Base-by-base conservation (phyloP, 2,329 filamentous ascomycete species). In the Cladosporium sp. region DNA sequence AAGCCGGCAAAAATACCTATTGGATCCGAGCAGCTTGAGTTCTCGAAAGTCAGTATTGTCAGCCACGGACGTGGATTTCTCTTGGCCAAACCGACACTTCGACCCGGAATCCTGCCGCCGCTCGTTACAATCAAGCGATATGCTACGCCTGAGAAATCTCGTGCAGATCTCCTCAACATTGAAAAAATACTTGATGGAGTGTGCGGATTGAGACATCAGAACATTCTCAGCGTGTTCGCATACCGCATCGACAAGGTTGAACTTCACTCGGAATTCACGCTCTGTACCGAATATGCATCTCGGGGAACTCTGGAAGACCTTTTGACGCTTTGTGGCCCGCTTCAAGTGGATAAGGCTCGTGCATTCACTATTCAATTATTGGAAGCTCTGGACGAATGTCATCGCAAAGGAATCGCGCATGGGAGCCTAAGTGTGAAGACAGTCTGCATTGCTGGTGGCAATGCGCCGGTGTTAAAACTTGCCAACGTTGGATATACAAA, bases 301-400 rank as follows among this genome's bases (percentile, higher is more conserved):
- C 90, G 88, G 66, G 90, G 89, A 0, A 88, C 91, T 0, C 72
- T 99, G 12, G 82, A 85, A 22, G 89, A 96, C 60, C 76, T 95
- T 17, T 76, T 99, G 24, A 86, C 92, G 51, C 83, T 89, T 37
- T 41, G 38, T 20, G 89, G 87, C 37, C 53, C 54, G 22, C 73
- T 96, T 44, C 81, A 86, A 37, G 80, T 88, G 45, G 80, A 82
- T 56, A 91, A 85, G 64, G 84, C 91, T 39, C 85, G 90, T 47
- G 84, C 88, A 19, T 97, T 90, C 86, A 93, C 89, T n/a, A 83
- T 91, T 53, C 89, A 96, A 61, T 76, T 99, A 15, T 79, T 99
- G 20, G 89, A 96, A 70, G 93, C 86, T 0, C 74, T 99, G 22
- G 87, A 89, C 52, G 95, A 86, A 65, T 82, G 95, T 47, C 92